Conservation (phyloP, 306 rosid species). For the Malus fusca region DNA sequence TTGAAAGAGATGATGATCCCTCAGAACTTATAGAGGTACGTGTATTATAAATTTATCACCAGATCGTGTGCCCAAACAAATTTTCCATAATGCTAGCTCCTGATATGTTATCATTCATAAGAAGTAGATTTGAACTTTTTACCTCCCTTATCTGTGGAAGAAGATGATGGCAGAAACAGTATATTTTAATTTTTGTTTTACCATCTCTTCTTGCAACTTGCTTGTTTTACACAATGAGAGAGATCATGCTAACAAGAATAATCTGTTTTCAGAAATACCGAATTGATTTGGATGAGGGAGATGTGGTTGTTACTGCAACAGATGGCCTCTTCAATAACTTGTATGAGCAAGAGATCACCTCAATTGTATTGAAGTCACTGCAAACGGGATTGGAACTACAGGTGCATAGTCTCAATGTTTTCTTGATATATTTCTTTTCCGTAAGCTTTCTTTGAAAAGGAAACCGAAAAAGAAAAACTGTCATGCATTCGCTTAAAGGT, state of each 20-base stretch:
- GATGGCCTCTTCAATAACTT: slow-evolving; percentile 83
- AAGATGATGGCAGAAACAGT: not conserved
- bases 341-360: slow-evolving; percentile 65
- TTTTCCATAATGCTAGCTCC: not conserved
- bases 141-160: not conserved
- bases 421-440: not conserved
- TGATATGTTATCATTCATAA: not conserved
- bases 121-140: not conserved
- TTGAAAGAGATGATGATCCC: slow-evolving; percentile 45
- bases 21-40: slow-evolving; percentile 51
- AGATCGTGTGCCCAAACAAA: not conserved
- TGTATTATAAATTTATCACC: not conserved
- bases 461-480: not conserved
- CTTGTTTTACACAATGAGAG: not conserved
- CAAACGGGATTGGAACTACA: slow-evolving; percentile 43
- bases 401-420: slow-evolving; percentile 30
- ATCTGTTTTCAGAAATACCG: slow-evolving; percentile 13
- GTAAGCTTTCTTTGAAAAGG: not conserved
- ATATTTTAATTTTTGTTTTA: not conserved
- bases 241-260: not conserved
- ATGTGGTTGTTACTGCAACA: slow-evolving; percentile 58
- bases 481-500: not conserved
- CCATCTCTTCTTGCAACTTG: not conserved
- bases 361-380: slow-evolving; percentile 36
- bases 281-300: slow-evolving; percentile 56